These are phyloP conservation scores for Cladosporium sp. DNA, from an alignment of 2,329 filamentous ascomycete genomes.

Conservation along the genomic window DNA sequence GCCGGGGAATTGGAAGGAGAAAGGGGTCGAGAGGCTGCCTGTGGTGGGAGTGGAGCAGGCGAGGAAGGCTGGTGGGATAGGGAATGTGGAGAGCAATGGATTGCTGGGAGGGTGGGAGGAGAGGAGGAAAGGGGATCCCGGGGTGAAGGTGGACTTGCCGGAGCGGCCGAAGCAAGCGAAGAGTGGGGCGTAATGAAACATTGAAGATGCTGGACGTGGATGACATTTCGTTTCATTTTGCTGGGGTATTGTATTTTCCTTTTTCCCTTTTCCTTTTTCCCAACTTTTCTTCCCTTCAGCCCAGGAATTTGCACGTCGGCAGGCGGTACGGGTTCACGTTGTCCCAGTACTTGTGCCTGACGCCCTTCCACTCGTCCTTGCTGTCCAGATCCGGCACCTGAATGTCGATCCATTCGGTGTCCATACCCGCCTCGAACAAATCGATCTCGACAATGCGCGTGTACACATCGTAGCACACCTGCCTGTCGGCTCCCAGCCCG, in stretches of 20 bases:
- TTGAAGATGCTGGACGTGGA: background rate
- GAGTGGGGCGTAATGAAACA: conserved; percentile 1
- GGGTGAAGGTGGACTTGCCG: conserved; percentile 13
- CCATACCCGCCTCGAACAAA: conserved; percentile 78
- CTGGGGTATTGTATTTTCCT: background rate
- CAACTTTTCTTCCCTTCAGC: conserved; percentile 36
- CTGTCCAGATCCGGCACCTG: conserved; percentile 65
- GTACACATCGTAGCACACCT: conserved; percentile 95
- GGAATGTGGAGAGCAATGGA: conserved; percentile 36
- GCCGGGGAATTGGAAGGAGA: conserved; percentile 36
- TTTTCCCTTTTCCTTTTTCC: background rate
- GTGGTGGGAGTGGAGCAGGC: conserved; percentile 37
- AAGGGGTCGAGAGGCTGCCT: conserved; percentile 38
- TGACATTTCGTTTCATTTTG: background rate
- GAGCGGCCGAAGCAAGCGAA: conserved; percentile 18
- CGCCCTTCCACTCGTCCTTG: conserved; percentile 78
- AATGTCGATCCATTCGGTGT: conserved; percentile 78
- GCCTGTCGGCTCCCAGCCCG: conserved; percentile 81
- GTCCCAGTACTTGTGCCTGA: conserved; percentile 84
- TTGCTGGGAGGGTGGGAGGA: conserved; percentile 32
- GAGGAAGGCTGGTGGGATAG: conserved; percentile 16
- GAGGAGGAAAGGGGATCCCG: conserved; percentile 14
- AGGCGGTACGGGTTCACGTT: conserved; percentile 65
- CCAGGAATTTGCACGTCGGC: conserved; percentile 68
- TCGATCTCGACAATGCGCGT: conserved; percentile 85